Evolutionary conservation across 2,329 filamentous ascomycete species (phyloP), one percentile per base, ranked within the genome.

Genomic region (Aphanocladium album): DNA sequence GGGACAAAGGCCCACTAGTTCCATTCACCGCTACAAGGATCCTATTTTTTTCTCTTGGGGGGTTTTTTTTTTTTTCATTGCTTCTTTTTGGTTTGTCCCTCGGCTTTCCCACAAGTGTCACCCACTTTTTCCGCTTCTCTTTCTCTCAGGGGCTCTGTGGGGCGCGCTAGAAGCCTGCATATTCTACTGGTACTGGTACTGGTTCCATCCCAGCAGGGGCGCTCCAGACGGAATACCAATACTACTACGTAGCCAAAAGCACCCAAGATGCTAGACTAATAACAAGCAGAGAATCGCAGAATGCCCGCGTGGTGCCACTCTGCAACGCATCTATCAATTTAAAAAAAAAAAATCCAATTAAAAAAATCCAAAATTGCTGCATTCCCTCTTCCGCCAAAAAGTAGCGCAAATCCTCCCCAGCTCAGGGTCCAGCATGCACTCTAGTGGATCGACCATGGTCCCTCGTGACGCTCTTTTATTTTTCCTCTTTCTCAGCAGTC

Each of bases 131-230:
- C n/a, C n/a, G n/a, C n/a, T n/a, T n/a, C n/a, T n/a, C n/a, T 47
- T 47, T 50, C 33, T 21, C 45, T 57, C 55, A 57, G 55, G 55
- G 54, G 55, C 33, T 12, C 21, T 39, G 55, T 41, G 55, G 55
- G 55, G 55, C 54, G 45, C 54, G 43, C 45, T 57, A 50, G 46
- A 50, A 50, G 46, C 46, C 23, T 50, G 23, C 46, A 50, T 50
- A 17, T 43, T 43, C 39, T 50, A n/a, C 27, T 50, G 25, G 16
- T n/a, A n/a, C n/a, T n/a, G n/a, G n/a, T n/a, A n/a, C n/a, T n/a
- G n/a, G n/a, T n/a, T n/a, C n/a, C n/a, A n/a, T n/a, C n/a, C n/a
- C n/a, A n/a, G n/a, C n/a, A n/a, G n/a, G n/a, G n/a, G n/a, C n/a
- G 46, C 46, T 50, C 23, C 46, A 33, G 46, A 33, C 46, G 23